A percentile compares a stretch with the other conserved stretches of the same genome.
These are phyloP conservation scores for Babesia bovis DNA, from an alignment of 169 alveolate genomes.

Conservation along the genomic window DNA sequence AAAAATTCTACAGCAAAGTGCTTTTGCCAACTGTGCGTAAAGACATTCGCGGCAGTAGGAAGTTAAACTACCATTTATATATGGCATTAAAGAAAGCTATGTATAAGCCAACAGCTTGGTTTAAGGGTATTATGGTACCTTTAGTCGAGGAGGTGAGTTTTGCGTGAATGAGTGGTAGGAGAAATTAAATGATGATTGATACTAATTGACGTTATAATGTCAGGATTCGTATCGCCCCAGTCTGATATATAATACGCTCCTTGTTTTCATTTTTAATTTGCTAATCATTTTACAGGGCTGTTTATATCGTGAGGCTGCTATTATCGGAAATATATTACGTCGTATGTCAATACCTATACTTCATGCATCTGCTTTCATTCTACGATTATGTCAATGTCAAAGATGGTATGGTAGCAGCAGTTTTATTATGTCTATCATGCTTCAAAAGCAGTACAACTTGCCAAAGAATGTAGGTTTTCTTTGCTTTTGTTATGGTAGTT, in stretches of 20 bases:
- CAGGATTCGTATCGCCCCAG: slow-evolving; percentile 80
- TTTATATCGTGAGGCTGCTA: slow-evolving; percentile 92
- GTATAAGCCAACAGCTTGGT: slow-evolving; percentile 95
- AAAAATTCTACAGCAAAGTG: slow-evolving; percentile 76
- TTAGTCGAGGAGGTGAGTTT: slow-evolving; percentile 82
- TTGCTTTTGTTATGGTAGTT: neutral
- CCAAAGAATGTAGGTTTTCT: slow-evolving; percentile 86
- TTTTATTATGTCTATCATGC: slow-evolving; percentile 86
- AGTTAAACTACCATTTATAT: slow-evolving; percentile 89
- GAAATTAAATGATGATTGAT: slow-evolving; percentile 74
- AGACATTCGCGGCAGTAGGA: slow-evolving; percentile 82
- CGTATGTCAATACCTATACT: slow-evolving; percentile 89
- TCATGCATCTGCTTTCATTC: slow-evolving; percentile 90
- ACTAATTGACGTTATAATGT: slow-evolving; percentile 43
- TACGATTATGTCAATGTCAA: slow-evolving; percentile 85
- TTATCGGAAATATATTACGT: slow-evolving; percentile 89
- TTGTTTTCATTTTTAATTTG: neutral
- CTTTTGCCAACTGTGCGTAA: slow-evolving; percentile 86
- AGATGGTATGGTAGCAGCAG: slow-evolving; percentile 86
- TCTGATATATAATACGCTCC: slow-evolving; percentile 62
- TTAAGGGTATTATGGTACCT: slow-evolving; percentile 92
- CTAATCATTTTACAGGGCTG: slow-evolving; percentile 73
- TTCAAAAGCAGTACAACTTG: slow-evolving; percentile 89
- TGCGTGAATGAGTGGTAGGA: neutral
- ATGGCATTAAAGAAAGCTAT: slow-evolving; percentile 91